These are phyloP conservation scores for Pyricularia sp. DNA, from an alignment of 2,329 filamentous ascomycete genomes.

Conservation along the genomic window DNA sequence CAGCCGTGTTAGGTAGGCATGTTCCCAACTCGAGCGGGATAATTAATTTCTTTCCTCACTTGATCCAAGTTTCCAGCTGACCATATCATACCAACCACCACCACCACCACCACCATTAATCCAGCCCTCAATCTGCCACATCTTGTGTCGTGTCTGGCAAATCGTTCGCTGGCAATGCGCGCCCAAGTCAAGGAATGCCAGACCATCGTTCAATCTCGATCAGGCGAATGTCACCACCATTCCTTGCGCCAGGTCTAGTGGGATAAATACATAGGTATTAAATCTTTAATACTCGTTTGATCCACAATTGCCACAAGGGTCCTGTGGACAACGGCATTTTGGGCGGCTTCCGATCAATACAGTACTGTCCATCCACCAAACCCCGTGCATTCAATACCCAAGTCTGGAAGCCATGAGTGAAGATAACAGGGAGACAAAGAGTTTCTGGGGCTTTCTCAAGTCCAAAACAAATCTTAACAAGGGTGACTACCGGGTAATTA, in stretches of 20 bases:
- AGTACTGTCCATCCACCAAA: not conserved
- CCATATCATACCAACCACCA: not conserved
- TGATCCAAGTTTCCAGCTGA: not conserved
- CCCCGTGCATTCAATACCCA: not conserved
- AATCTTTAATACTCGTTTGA: not conserved
- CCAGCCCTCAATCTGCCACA: not conserved
- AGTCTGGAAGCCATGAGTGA: not conserved
- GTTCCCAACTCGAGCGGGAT: not conserved
- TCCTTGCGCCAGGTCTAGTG: not conserved
- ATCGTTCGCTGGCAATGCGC: not conserved
- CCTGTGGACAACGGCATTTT: not conserved
- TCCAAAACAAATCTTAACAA: conserved; percentile 2
- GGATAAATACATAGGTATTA: not conserved
- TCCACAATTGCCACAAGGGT: not conserved
- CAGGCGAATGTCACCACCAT: not conserved
- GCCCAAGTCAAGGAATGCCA: conserved; percentile 1
- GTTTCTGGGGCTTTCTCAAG: conserved; percentile 5
- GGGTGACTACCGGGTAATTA: not conserved
- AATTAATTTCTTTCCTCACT: not conserved
- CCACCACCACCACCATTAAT: not conserved
- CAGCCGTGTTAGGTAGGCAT: not conserved
- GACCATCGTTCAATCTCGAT: not conserved
- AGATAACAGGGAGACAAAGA: not conserved
- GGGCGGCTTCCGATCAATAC: not conserved
- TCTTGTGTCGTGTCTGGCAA: not conserved